These are phyloP conservation scores for Boletus reticulatus DNA, from an alignment of 768 basidiomycete species.

Conservation along the genomic window DNA sequence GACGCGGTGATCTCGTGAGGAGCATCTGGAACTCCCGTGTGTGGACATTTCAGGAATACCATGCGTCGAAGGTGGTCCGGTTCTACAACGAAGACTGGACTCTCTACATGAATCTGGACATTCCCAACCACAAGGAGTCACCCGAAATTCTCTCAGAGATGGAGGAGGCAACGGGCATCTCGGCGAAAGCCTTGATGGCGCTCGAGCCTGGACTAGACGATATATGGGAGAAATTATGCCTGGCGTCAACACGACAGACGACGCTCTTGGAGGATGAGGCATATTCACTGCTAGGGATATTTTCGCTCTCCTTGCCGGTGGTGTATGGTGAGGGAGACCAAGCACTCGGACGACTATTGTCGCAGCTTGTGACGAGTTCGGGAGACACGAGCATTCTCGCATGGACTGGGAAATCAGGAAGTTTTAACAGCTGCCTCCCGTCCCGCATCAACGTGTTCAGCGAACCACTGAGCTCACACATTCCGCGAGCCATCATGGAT, in stretches of 20 bases:
- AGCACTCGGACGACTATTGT: neutral
- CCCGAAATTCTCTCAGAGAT: too few relatives aligned
- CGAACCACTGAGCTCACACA: neutral
- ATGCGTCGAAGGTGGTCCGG: neutral
- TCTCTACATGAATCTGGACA: too few relatives aligned
- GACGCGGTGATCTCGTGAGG: neutral
- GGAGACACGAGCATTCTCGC: neutral
- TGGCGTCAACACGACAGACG: neutral
- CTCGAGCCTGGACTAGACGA: neutral
- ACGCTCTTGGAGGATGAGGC: neutral
- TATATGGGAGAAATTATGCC: neutral
- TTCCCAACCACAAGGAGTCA: neutral
- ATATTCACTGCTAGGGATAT: neutral
- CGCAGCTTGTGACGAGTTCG: neutral
- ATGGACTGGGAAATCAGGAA: neutral
- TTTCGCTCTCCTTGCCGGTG: neutral
- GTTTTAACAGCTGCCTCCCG: neutral
- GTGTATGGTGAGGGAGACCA: neutral
- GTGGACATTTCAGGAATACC: neutral
- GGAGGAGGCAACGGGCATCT: too few relatives aligned
- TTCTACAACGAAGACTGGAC: too few relatives aligned
- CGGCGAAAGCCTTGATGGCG: too few relatives aligned
- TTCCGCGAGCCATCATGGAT: neutral
- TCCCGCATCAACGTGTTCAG: neutral
- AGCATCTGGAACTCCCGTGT: neutral